A percentile compares a stretch with the other conserved stretches of the same genome.
Evolutionary conservation across 2,329 filamentous ascomycete species (phyloP).

Genomic region (Colletotrichum chlorophyti): DNA sequence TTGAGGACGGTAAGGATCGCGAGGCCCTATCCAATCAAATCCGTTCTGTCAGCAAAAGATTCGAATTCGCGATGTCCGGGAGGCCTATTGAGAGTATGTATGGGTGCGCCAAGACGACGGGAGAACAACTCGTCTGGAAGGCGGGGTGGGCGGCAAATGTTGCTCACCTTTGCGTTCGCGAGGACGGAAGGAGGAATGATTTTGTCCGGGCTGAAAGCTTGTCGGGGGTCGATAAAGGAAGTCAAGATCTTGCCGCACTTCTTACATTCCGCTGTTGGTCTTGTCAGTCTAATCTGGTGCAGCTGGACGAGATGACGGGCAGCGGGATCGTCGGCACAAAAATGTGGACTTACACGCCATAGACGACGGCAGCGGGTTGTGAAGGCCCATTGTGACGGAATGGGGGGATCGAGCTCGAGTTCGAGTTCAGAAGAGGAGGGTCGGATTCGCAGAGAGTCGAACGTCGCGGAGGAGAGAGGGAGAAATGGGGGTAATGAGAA

Average conservation of each 20-base stretch:
- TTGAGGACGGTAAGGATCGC: constrained; percentile 88
- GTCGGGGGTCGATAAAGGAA: constrained; percentile 92
- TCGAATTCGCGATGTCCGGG: neutral
- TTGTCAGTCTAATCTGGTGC: constrained; percentile 14
- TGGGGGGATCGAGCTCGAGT: constrained; percentile 6
- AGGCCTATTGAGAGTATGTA: neutral
- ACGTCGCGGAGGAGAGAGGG: neutral
- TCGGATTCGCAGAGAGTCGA: neutral
- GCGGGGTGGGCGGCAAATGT: constrained; percentile 17
- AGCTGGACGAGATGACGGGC: constrained; percentile 15
- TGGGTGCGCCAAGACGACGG: constrained; percentile 8
- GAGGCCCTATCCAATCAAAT: constrained; percentile 62
- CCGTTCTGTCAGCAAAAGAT: constrained; percentile 15
- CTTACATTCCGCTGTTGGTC: constrained; percentile 85
- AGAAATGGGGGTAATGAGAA: neutral
- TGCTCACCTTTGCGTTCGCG: constrained; percentile 82
- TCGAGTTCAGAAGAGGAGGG: no score
- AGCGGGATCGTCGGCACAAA: constrained; percentile 30
- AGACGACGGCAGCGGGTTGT: constrained; percentile 72
- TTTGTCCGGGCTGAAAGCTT: constrained; percentile 95
- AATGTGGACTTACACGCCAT: constrained; percentile 66
- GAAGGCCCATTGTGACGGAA: constrained; percentile 61
- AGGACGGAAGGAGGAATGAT: constrained; percentile 92
- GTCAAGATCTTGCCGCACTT: constrained; percentile 96
- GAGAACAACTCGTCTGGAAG: constrained; percentile 9